These are phyloP conservation scores for Aspergillus leporis DNA, from an alignment of 495 filamentous ascomycete genomes.

Conservation along the genomic window DNA sequence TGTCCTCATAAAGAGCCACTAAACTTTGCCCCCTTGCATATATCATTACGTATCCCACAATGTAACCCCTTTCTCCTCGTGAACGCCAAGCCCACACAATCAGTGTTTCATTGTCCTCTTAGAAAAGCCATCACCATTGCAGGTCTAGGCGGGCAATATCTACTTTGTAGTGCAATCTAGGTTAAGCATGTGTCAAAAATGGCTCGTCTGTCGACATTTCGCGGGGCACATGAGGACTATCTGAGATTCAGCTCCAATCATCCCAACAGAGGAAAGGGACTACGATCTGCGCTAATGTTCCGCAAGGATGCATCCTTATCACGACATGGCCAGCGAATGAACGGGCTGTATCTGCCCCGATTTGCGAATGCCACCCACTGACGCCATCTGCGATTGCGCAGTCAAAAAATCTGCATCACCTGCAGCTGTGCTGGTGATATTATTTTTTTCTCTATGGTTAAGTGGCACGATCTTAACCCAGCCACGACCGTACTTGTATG, in stretches of 20 bases:
- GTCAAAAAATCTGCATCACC: neutral
- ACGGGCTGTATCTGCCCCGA: neutral
- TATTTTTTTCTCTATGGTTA: neutral
- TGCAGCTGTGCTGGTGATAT: neutral
- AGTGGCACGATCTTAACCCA: neutral
- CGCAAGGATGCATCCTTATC: conserved; percentile 20
- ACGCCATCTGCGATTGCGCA: neutral
- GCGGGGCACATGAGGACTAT: neutral
- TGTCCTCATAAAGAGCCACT: too few relatives aligned
- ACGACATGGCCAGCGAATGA: conserved; percentile 37
- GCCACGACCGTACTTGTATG: neutral
- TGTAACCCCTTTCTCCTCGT: too few relatives aligned
- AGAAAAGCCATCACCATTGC: neutral
- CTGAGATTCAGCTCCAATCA: neutral
- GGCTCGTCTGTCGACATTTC: neutral
- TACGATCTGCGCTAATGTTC: neutral
- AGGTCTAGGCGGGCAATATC: neutral
- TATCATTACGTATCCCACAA: too few relatives aligned
- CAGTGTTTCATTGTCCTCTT: neutral
- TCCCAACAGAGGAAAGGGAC: neutral
- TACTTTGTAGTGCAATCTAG: neutral
- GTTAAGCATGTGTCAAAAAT: neutral
- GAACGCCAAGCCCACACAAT: neutral
- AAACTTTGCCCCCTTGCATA: too few relatives aligned
- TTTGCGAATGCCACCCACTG: conserved; percentile 3